These are phyloP conservation scores for Geosmithia morbida DNA, from an alignment of 2,329 filamentous ascomycete species.

Conservation along the genomic window DNA sequence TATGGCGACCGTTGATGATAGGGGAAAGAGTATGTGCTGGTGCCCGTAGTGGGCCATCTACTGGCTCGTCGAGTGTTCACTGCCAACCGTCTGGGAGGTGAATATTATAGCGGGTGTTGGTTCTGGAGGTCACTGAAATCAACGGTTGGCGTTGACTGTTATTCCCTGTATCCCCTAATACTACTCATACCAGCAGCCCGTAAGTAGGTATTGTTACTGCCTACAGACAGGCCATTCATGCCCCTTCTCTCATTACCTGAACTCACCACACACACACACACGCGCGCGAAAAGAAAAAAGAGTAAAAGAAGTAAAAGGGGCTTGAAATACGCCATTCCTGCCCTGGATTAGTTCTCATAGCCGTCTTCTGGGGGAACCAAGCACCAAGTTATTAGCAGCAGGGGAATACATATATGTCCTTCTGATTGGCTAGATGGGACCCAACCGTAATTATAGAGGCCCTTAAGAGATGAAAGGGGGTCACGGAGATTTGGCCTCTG, in stretches of 20 bases:
- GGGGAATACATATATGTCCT: not conserved
- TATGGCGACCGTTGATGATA: not conserved
- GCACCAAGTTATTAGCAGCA: slow-evolving; percentile 1
- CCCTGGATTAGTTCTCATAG: not conserved
- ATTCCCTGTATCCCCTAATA: too few relatives aligned
- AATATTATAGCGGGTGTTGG: too few relatives aligned
- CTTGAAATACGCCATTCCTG: not conserved
- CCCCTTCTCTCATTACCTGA: too few relatives aligned
- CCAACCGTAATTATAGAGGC: not conserved
- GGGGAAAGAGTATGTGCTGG: not conserved
- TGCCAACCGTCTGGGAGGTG: too few relatives aligned
- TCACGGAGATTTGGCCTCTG: not conserved
- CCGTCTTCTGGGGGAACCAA: not conserved
- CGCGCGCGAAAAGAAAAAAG: not conserved
- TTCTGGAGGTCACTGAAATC: too few relatives aligned
- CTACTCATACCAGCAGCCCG: too few relatives aligned
- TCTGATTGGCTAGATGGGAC: not conserved
- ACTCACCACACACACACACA: not conserved
- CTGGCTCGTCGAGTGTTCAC: too few relatives aligned
- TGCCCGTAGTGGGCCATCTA: not conserved
- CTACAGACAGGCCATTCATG: too few relatives aligned
- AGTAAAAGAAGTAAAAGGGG: not conserved
- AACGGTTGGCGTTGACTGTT: too few relatives aligned
- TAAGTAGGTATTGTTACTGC: too few relatives aligned
- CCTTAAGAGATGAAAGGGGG: not conserved